Evolutionary conservation across 768 basidiomycete genomes (phyloP).

Genomic region (Dentipellis sp.): DNA sequence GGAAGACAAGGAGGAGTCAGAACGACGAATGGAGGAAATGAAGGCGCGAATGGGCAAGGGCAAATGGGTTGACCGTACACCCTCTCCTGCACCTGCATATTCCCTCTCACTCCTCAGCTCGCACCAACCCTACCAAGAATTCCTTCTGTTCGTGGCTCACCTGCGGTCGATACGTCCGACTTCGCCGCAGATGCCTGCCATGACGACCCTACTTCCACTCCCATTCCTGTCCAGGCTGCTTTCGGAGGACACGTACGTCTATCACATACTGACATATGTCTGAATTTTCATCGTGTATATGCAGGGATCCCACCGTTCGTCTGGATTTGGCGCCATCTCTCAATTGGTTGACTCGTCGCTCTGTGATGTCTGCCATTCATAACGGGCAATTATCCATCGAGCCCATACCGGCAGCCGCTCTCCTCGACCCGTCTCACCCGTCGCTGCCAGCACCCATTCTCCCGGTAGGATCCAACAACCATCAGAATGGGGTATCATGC

Average conservation of each 20-base stretch:
- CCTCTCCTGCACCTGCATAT: conserved; percentile 16
- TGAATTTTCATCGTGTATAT: conserved; percentile 11
- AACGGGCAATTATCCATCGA: conserved; percentile 83
- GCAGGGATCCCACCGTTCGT: conserved; percentile 84
- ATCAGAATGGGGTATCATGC: conserved; percentile 50
- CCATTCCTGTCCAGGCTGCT: conserved; percentile 72
- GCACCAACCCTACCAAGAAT: conserved; percentile 76
- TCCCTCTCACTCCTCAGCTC: conserved; percentile 45
- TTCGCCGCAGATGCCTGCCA: conserved; percentile 50
- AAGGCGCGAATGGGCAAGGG: conserved; percentile 52
- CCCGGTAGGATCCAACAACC: conserved; percentile 31
- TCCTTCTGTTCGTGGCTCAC: conserved; percentile 67
- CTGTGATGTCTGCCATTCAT: conserved; percentile 78
- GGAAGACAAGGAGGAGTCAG: conserved; percentile 54
- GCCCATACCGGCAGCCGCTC: conserved; percentile 55
- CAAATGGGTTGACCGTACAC: conserved; percentile 48
- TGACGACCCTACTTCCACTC: conserved; percentile 65
- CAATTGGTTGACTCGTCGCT: conserved; percentile 87
- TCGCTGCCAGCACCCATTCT: conserved; percentile 18
- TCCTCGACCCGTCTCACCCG: conserved; percentile 46
- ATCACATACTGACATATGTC: conserved; percentile 8
- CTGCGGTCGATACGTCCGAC: conserved; percentile 61
- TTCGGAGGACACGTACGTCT: conserved; percentile 77
- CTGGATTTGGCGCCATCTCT: conserved; percentile 91
- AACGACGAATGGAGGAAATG: conserved; percentile 42